Evolutionary conservation across 345 rosid species (phyloP), one percentile per base, ranked within the genome.

Genomic region (Cardamine resedifolia): DNA sequence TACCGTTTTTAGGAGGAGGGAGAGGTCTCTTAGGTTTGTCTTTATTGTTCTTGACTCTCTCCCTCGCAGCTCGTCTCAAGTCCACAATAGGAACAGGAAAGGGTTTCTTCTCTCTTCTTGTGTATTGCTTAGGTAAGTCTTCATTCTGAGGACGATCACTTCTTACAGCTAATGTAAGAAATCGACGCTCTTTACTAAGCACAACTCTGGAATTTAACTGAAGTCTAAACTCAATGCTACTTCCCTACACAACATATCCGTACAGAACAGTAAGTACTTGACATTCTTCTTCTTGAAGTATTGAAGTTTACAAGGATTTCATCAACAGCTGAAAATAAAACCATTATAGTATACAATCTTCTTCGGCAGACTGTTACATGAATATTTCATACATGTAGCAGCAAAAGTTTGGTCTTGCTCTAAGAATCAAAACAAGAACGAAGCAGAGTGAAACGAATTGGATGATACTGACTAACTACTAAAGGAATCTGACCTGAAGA

Each of bases 51-150:
- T 89, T 91, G 52, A 85, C 78, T 78, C 96, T 91, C 79, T 90
- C 90, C 82, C 99, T 85, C 10, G 97, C 97, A 53, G 93, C 93
- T 68, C 97, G 87, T 71, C 99, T 84, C 70, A 95, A 80, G 76
- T 95, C 96, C 66, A 91, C 75, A 41, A 89, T 80, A 12, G 99
- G 99, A 21, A 77, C 66, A 0, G 90, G 92, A 74, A 95, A 95
- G 47, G 96, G 99, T 73, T 95, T 95, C 83, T 89, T 95, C 81
- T 91, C 96, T 71, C 87, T 87, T 72, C 71, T 91, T 16, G 90
- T 76, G 75, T 86, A 87, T 24, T 75, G 53, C 63, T 82, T 83
- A 66, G 97, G 99, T 16, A 86, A 83, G 77, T 95, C 99, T 15
- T 87, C 85, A 82, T 95, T 95, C 77, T 95, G 99, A 50, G 96